Conservation (phyloP, 192 early-diverging fungal species). For the Borealophlyctis nickersoniae region DNA sequence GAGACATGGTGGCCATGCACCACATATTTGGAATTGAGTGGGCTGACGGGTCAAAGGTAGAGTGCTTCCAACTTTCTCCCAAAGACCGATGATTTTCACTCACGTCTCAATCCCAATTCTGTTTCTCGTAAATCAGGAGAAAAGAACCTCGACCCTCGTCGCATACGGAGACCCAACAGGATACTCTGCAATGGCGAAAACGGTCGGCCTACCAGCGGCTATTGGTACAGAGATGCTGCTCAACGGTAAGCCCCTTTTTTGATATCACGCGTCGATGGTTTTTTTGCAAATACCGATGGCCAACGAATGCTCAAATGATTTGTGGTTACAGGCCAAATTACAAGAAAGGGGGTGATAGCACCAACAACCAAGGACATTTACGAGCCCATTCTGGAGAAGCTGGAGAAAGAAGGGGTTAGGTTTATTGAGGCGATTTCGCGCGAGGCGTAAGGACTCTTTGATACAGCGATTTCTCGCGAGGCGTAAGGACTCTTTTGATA, state of each 20-base stretch:
- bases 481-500: no score
- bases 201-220: conserved; percentile 95
- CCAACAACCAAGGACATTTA: conserved; percentile 89
- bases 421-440: conserved; percentile 60
- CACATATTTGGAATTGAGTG: conserved; percentile 69
- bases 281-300: not conserved
- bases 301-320: not conserved
- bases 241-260: conserved; percentile 60
- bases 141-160: conserved; percentile 81
- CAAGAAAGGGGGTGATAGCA: conserved; percentile 79
- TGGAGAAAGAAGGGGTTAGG: conserved; percentile 86
- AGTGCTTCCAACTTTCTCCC: conserved; percentile 77
- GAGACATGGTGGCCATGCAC: conserved; percentile 85
- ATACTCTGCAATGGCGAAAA: conserved; percentile 94
- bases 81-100: no score
- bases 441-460: no score
- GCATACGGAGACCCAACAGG: conserved; percentile 88
- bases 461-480: no score
- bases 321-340: conserved; percentile 27
- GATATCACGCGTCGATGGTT: conserved; percentile 2
- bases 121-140: conserved; percentile 37
- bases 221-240: conserved; percentile 91
- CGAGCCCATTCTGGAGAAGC: conserved; percentile 81
- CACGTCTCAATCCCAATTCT: no score
- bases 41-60: conserved; percentile 58